These are phyloP conservation scores for Capillidium rhysosporum DNA, from an alignment of 371 early-diverging fungal species.

Conservation along the genomic window DNA sequence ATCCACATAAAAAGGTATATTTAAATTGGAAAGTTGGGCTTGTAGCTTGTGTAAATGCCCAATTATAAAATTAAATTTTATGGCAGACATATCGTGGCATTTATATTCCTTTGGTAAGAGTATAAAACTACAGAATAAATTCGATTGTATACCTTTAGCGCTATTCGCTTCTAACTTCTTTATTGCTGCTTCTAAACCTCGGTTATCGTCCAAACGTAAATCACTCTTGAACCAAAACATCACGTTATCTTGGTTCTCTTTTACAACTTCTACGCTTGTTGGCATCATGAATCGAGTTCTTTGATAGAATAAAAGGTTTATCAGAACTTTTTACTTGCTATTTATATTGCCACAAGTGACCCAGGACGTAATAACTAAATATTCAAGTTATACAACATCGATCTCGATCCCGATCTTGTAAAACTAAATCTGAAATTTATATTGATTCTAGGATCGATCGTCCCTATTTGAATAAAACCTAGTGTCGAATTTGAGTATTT, in stretches of 20 bases:
- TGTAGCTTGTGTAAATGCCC: slow-evolving; percentile 18
- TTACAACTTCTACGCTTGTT: not conserved
- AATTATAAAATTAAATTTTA: slow-evolving; percentile 30
- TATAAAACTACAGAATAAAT: slow-evolving; percentile 23
- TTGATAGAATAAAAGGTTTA: too few species aligned
- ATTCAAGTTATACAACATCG: too few species aligned
- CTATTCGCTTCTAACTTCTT: slow-evolving; percentile 10
- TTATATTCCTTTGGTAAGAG: slow-evolving; percentile 26
- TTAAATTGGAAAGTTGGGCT: slow-evolving; percentile 12
- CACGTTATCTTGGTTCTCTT: slow-evolving; percentile 7
- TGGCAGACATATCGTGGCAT: slow-evolving; percentile 25
- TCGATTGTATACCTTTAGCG: slow-evolving; percentile 4
- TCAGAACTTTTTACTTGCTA: too few species aligned
- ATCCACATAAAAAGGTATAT: slow-evolving; percentile 25
- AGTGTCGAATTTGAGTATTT: too few species aligned
- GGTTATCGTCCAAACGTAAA: slow-evolving; percentile 21
- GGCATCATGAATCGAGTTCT: too few species aligned
- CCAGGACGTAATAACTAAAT: too few species aligned
- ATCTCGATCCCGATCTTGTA: too few species aligned
- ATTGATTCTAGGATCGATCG: too few species aligned
- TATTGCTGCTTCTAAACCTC: slow-evolving; percentile 16
- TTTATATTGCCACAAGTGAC: too few species aligned
- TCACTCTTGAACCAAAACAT: slow-evolving; percentile 29
- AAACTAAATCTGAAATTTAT: too few species aligned
- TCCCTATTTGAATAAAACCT: too few species aligned